Conservation (phyloP, 495 filamentous ascomycete species). For the Penicillium taxi region DNA sequence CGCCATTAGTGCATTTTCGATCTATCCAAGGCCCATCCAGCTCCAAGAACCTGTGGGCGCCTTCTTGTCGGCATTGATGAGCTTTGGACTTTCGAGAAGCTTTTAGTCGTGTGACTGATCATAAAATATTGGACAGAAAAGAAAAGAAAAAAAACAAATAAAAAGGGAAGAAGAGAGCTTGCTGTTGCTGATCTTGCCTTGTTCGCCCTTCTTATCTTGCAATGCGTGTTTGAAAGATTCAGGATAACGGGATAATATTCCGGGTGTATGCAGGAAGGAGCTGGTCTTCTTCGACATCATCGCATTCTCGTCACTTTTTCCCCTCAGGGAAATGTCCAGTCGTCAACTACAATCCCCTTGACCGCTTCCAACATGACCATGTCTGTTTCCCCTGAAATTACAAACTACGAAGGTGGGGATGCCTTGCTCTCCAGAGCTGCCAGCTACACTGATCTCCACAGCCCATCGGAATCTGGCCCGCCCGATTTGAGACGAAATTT, state of each 20-base stretch:
- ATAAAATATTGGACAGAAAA: not conserved
- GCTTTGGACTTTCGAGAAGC: too few relatives aligned
- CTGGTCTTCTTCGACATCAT: constrained; percentile 33
- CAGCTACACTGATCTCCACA: constrained; percentile 38
- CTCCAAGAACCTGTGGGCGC: too few relatives aligned
- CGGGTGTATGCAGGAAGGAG: constrained; percentile 35
- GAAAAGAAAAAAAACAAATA: not conserved
- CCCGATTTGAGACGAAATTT: constrained; percentile 37
- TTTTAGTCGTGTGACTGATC: constrained; percentile 11
- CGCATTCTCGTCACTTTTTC: constrained; percentile 17
- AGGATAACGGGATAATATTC: constrained; percentile 5
- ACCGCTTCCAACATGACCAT: constrained; percentile 21
- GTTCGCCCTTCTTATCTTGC: constrained; percentile 6
- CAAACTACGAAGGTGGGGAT: constrained; percentile 22
- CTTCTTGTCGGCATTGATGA: too few relatives aligned
- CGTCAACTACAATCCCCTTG: constrained; percentile 9
- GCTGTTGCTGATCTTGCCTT: constrained; percentile 2
- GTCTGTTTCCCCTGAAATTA: constrained; percentile 22
- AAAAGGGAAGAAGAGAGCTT: not conserved
- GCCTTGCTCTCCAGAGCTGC: constrained; percentile 31
- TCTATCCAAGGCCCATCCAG: constrained; percentile 12
- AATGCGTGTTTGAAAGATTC: constrained; percentile 18
- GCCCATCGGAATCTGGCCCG: constrained; percentile 13
- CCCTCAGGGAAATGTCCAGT: constrained; percentile 26
- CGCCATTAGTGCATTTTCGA: too few relatives aligned